Evolutionary conservation across 805 yeast species (phyloP), one percentile per base, ranked within the genome.

Genomic region (Ogataea trehalophila): DNA sequence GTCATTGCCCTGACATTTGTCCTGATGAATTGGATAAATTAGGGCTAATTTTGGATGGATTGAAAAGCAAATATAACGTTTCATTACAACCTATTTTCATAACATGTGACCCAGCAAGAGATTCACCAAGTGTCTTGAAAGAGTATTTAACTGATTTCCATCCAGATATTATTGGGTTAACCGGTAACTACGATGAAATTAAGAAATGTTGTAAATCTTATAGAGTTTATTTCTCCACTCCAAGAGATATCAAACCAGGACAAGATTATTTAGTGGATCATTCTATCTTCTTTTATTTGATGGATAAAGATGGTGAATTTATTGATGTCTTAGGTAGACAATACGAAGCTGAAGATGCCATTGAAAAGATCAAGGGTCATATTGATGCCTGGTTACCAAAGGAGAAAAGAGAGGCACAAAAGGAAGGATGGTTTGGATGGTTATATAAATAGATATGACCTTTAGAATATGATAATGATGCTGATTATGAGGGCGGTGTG

Each of bases 271-370:
- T 94, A 51, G 99, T 94, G 33, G 99, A 94, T 64, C 99, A 94
- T 68, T 92, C 98, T 3, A 90, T 94, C 49, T 94, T 94, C 79
- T 92, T 92, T 70, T 94, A 94, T 62, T 72, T 94, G 59, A 92
- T 94, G 97, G 98, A 94, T 65, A 91, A 96, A n/a, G 97, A 94
- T 64, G 99, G 98, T 42, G 81, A 88, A 62, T 94, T 89, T 62
- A 86, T 92, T 42, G 97, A 92, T 65, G 98, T 94, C 6, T 73
- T 92, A 56, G 99, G 99, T 46, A 83, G 96, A 66, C 92, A 92
- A 60, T 87, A 83, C 56, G 87, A 83, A 48, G 91, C 90, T 23
- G 75, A 73, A 18, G 83, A 83, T 51, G 96, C 95, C 26, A 83
- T 83, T 15, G 80, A 76, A 37, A 87, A 87, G 68, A 87, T 94